Conservation (phyloP, 352 stramenopile genomes). For the Pythium periplocum region DNA sequence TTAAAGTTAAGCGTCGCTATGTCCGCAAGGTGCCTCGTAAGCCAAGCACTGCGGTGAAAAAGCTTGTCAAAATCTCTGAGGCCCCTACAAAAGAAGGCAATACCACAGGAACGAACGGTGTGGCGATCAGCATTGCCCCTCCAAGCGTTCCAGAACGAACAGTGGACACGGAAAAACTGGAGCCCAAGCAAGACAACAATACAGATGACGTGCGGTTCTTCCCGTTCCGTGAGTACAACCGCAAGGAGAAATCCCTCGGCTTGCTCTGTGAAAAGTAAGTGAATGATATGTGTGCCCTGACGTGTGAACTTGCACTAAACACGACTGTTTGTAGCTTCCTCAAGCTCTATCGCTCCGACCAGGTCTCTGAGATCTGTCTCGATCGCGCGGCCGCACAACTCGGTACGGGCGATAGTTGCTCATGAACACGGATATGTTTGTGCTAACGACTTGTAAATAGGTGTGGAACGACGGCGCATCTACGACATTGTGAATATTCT, state of each 20-base stretch:
- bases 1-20: conserved; percentile 58
- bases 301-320: neutral
- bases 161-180: neutral
- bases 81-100: conserved; percentile 12
- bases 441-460: conserved; percentile 16
- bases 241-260: conserved; percentile 84
- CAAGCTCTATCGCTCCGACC: conserved; percentile 59
- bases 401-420: conserved; percentile 10
- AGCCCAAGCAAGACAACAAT: conserved; percentile 10
- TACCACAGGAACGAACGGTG: conserved; percentile 1
- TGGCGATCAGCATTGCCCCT: neutral
- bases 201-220: conserved; percentile 33
- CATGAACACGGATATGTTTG: neutral
- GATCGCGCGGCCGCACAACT: conserved; percentile 62
- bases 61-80: conserved; percentile 30
- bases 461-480: conserved; percentile 92
- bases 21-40: conserved; percentile 43
- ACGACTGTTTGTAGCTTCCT: conserved; percentile 44
- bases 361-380: conserved; percentile 73
- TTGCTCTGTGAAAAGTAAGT: conserved; percentile 84
- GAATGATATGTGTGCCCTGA: neutral
- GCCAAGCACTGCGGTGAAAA: conserved; percentile 31
- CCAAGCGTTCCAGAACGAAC: no score
- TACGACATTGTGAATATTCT: conserved; percentile 99
- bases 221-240: conserved; percentile 82